Base-by-base conservation (phyloP, 2,329 filamentous ascomycete genomes). In the Diaporthe sp. region DNA sequence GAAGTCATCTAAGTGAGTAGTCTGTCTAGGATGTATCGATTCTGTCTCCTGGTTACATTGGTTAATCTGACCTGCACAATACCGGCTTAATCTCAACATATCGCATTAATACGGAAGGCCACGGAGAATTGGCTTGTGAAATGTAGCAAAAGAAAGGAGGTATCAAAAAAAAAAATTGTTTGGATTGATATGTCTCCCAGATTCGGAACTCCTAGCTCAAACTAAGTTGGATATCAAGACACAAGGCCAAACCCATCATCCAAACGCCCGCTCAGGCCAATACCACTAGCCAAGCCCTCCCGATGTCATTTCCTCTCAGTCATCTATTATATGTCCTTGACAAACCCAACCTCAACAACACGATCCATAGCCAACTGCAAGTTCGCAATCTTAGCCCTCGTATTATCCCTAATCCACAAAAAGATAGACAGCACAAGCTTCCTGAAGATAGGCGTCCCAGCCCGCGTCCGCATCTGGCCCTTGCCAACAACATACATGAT, bases 271-370 rank as follows among this genome's bases (percentile, higher is more conserved):
- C 44, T 53, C 13, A n/a, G 30, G 47, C 22, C 12, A 32, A 63
- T 27, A 35, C 15, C 25, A 22, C 10, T 17, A 39, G 6, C n/a
- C n/a, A n/a, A n/a, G n/a, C n/a, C n/a, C 37, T 13, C 15, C 37
- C 37, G 37, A 39, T 12, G 37, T 39, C 10, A 12, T 39, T 12
- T 39, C 10, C 37, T 13, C 10, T 39, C n/a, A n/a, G n/a, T n/a
- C n/a, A n/a, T n/a, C n/a, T n/a, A n/a, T 78, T 66, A 91, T 56
- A 92, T 89, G 70, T 92, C 89, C 81, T 92, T 92, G 2, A 93
- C 87, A 78, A 92, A 93, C 0, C 92, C 92, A 30, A 93, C 90
- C 81, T 93, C 92, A 27, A 93, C 89, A 42, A 93, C 81, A 66
- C 88, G 86, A 72, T 92, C 90, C 75, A 88, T 86, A 0, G 88